These are phyloP conservation scores for Fagopyrum tataricum DNA, from an alignment of 148 eudicot genomes.

Conservation along the genomic window DNA sequence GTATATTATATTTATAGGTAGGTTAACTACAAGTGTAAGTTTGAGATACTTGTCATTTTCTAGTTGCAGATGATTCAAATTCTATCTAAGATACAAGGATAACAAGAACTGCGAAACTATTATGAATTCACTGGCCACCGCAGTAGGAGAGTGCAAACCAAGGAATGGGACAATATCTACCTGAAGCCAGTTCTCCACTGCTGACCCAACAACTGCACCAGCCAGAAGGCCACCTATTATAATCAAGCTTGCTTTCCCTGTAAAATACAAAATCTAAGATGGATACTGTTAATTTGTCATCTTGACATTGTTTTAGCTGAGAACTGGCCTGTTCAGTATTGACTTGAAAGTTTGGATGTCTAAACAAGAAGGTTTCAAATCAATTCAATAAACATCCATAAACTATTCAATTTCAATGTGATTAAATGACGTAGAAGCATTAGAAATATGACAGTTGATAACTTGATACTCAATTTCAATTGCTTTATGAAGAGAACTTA, in stretches of 20 bases:
- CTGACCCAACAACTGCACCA: conserved; percentile 92
- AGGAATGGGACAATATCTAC: conserved; percentile 96
- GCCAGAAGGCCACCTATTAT: conserved; percentile 85
- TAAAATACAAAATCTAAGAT: conserved; percentile 19
- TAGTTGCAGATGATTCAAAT: background rate
- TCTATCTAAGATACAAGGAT: conserved; percentile 78
- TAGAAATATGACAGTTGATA: no score
- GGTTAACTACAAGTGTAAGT: conserved; percentile 17
- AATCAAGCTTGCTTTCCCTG: conserved; percentile 89
- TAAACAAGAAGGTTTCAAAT: no score
- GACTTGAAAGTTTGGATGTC: no score
- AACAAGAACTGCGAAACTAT: conserved; percentile 80
- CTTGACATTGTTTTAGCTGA: no score
- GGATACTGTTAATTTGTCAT: no score
- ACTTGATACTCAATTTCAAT: no score
- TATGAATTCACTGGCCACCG: conserved; percentile 79
- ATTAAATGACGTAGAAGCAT: no score
- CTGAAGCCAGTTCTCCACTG: conserved; percentile 92
- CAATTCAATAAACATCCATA: no score
- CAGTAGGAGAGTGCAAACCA: conserved; percentile 83
- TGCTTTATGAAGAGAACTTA: no score
- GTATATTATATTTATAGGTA: background rate
- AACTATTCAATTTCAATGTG: no score
- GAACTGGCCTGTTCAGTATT: no score
- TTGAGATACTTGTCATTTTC: background rate